Evolutionary conservation across 148 eudicot species (phyloP), one percentile per base, ranked within the genome.

Genomic region (Polygonum maritimum): DNA sequence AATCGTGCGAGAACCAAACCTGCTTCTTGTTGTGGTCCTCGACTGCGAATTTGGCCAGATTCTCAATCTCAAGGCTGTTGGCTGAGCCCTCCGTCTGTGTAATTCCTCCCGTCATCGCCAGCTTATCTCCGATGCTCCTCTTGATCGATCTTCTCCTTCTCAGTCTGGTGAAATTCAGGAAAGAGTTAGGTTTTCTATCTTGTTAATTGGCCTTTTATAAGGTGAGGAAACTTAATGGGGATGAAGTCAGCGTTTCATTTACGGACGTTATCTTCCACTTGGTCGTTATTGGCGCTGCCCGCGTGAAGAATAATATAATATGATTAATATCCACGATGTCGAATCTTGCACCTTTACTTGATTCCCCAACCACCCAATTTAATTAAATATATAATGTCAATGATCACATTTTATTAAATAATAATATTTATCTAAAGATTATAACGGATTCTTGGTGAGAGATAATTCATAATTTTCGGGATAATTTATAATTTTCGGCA

Each of bases 1-100:
- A 40, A 69, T 36, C 15, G 15, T 48, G 49, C 15, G 15, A 48
- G 38, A 77, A 36, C 26, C 47, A 49, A 21, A 80, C 86, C 83
- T 78, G 48, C 74, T 80, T 83, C 55, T 75, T 83, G 79, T 83
- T 83, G 76, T 83, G 78, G 58, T 84, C 76, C n/a, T 84, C 82
- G 51, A 84, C 79, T 71, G 82, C 84, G 72, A 81, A 84, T 31
- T 78, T 67, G 21, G 84, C 87, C 62, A 84, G 82, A 4, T 48
- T 40, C 14, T 69, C 71, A 18, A 81, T 79, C 58, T 77, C 84
- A 19, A 70, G 41, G 73, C 58, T 81, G 77, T 84, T 81, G 74
- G 74, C 45, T 21, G 45, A 38, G 12, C 47, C 74, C 10, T 70
- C 74, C 13, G 40, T 48, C 36, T 12, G 48, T 47, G 22, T 15